Evolutionary conservation across 2,329 filamentous ascomycete species (phyloP).

Genomic region (Pochonia chlamydosporia): DNA sequence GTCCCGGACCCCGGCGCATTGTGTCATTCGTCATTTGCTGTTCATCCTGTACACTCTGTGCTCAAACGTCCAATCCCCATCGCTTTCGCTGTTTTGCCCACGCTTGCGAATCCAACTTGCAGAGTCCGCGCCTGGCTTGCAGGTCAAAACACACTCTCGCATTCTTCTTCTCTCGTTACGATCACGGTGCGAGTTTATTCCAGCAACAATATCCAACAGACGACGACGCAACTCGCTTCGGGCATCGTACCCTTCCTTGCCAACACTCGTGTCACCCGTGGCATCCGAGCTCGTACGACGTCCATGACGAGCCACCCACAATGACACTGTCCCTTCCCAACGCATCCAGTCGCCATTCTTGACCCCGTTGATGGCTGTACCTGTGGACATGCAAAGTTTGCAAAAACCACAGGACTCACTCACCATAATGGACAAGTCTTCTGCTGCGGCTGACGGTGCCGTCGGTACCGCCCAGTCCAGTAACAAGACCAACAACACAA

Average conservation of each 20-base stretch:
- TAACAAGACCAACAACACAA: slow-evolving; percentile 5
- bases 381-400: slow-evolving; percentile 27
- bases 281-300: slow-evolving; percentile 12
- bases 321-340: slow-evolving; percentile 24
- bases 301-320: slow-evolving; percentile 28
- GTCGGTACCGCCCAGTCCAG: slow-evolving; percentile 13
- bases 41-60: slow-evolving; percentile 3
- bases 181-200: not conserved
- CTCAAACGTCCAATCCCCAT: slow-evolving; percentile 6
- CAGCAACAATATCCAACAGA: not conserved
- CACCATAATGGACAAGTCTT: slow-evolving; percentile 29
- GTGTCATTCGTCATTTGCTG: slow-evolving; percentile 10
- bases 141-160: not conserved
- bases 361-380: slow-evolving; percentile 22
- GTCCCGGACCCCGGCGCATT: slow-evolving; percentile 8
- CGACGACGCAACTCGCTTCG: not conserved
- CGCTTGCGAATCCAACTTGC: not conserved
- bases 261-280: slow-evolving; percentile 5
- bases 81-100: slow-evolving; percentile 1
- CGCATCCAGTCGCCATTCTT: slow-evolving; percentile 15
- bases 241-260: slow-evolving; percentile 3
- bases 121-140: not conserved
- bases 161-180: not conserved
- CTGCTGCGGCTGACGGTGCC: slow-evolving; percentile 13
- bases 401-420: slow-evolving; percentile 20